phyloP scores from a whole-genome alignment of 345 rosid species.

The Populus nigra region DNA sequence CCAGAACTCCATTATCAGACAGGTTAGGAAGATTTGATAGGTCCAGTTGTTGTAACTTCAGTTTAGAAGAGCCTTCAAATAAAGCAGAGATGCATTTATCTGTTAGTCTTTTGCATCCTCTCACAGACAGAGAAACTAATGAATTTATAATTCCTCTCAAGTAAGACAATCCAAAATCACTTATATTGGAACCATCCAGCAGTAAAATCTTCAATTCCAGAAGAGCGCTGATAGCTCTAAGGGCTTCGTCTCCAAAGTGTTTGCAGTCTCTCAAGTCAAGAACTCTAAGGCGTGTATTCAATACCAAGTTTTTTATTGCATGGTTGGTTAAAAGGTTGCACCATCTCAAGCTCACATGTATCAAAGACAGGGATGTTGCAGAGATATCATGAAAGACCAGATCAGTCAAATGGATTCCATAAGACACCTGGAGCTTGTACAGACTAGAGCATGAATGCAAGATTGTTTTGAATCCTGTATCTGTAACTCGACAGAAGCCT shows the following conservation, averaged over 20 bases:
- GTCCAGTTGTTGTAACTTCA: constrained; percentile 69
- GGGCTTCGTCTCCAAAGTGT: constrained; percentile 69
- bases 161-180: constrained; percentile 59
- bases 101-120: constrained; percentile 86
- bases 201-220: constrained; percentile 50
- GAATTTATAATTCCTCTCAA: constrained; percentile 54
- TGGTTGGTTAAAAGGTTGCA: constrained; percentile 74
- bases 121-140: constrained; percentile 61
- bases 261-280: constrained; percentile 82
- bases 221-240: constrained; percentile 59
- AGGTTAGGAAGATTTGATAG: constrained; percentile 72
- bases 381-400: constrained; percentile 83
- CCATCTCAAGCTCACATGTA: constrained; percentile 83
- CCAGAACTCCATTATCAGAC: constrained; percentile 63
- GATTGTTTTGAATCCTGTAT: constrained; percentile 76
- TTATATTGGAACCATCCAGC: constrained; percentile 66
- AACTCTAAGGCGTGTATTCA: constrained; percentile 49
- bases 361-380: constrained; percentile 72
- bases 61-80: constrained; percentile 64
- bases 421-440: constrained; percentile 67
- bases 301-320: constrained; percentile 58
- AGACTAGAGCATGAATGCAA: constrained; percentile 80
- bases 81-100: constrained; percentile 63
- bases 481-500: constrained; percentile 90
- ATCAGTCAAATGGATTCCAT: constrained; percentile 75